Conservation (phyloP, 192 early-diverging fungal species). For the Helicostylum pulchrum region DNA sequence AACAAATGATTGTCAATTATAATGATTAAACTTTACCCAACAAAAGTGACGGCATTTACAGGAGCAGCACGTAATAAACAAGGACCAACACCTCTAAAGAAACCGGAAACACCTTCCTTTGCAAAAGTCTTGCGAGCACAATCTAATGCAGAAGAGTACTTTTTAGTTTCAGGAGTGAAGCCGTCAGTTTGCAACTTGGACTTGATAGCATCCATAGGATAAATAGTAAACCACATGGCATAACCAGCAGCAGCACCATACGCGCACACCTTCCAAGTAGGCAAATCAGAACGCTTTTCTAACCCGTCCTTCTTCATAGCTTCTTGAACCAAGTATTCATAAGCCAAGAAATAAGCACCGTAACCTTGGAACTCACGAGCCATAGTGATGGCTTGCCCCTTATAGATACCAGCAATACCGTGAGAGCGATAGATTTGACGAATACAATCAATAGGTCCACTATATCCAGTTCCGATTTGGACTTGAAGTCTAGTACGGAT, state of each 20-base stretch:
- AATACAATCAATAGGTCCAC: slow-evolving; percentile 83
- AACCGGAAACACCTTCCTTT: slow-evolving; percentile 79
- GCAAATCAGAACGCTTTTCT: slow-evolving; percentile 64
- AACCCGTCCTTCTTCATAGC: slow-evolving; percentile 58
- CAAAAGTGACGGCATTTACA: slow-evolving; percentile 90
- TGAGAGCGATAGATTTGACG: slow-evolving; percentile 71
- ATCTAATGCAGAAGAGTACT: slow-evolving; percentile 75
- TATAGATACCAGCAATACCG: slow-evolving; percentile 81
- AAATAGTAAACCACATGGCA: slow-evolving; percentile 74
- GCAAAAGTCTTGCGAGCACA: slow-evolving; percentile 75
- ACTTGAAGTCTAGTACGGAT: slow-evolving; percentile 94
- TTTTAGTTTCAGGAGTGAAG: slow-evolving; percentile 58
- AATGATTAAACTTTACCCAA: slow-evolving; percentile 51
- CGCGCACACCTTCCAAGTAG: slow-evolving; percentile 69
- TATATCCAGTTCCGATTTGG: slow-evolving; percentile 64
- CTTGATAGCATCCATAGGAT: slow-evolving; percentile 93
- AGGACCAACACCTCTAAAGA: slow-evolving; percentile 81
- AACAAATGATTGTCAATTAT: slow-evolving; percentile 5
- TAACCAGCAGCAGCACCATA: slow-evolving; percentile 85
- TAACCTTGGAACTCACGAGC: slow-evolving; percentile 90
- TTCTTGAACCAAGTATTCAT: slow-evolving; percentile 86
- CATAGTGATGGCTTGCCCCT: slow-evolving; percentile 85
- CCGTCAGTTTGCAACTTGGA: slow-evolving; percentile 93
- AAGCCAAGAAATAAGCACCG: slow-evolving; percentile 90
- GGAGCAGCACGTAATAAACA: slow-evolving; percentile 93